Base-by-base conservation (phyloP, 2,329 filamentous ascomycete genomes). In the Daldinia sp. region DNA sequence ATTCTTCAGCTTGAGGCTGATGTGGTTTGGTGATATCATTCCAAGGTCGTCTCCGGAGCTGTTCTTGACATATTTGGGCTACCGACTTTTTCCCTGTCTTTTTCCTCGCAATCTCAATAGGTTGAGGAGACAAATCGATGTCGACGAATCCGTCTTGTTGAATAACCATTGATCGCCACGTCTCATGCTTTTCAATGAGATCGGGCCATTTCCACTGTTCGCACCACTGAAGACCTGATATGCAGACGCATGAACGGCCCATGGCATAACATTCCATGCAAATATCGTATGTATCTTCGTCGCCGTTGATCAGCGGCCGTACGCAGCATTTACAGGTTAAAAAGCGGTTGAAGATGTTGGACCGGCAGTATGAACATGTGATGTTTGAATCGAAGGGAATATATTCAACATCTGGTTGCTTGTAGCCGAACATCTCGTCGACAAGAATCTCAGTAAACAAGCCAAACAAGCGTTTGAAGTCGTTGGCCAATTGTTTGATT, bases 221-320 rank as follows among this genome's bases (percentile, higher is more conserved):
- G 57, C 93, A 93, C 94, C 95, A 99, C 68, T 88, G 89, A 10
- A 97, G 86, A 10, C 89, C 90, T 3, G 94, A 97, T 57, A 97
- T 87, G 76, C 96, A 99, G 2, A 88, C 89, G 78, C 96, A 99
- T 51, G 94, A 97, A 58, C 96, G 89, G 23, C 96, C 96, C 92
- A 98, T 97, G n/a, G 90, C 92, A 77, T 97, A 99, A 77, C 96
- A 99, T 74, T 99, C 96, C 92, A 99, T 94, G 77, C 96, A 99
- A 23, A 99, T 87, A 78, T 99, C 96, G 78, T 98, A 99, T 0
- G 93, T 93, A 76, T 98, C 93, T 62, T 93, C 91, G 15, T 86
- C 88, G 35, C 89, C 92, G 66, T 87, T 87, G 10, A 87, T 83
- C 20, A 93, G 84, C 55, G 86, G 83, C 39, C 90, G 86, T 51